Evolutionary conservation across 495 filamentous ascomycete genomes (phyloP).

Genomic region (Tuber melanosporum): DNA sequence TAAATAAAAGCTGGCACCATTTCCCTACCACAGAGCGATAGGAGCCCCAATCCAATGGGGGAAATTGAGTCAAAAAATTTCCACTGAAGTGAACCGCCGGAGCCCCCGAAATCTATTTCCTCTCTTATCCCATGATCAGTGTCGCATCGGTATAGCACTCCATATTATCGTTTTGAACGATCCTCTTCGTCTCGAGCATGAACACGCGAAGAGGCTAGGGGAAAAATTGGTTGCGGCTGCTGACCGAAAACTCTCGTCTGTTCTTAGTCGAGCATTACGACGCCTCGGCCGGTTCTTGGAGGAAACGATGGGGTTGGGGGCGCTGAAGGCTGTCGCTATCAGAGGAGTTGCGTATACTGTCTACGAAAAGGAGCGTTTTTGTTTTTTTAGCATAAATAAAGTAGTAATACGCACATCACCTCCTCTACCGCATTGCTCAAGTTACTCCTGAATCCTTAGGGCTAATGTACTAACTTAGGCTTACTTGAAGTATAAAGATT

Average conservation of each 20-base stretch:
- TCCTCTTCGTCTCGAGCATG: neutral
- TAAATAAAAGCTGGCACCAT: neutral
- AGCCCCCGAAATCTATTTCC: neutral
- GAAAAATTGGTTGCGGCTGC: too few species aligned
- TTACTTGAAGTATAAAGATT: neutral
- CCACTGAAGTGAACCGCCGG: neutral
- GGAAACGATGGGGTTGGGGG: neutral
- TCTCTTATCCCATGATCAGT: neutral
- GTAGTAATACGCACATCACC: neutral
- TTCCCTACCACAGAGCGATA: neutral
- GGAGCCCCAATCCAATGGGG: neutral
- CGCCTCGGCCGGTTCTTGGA: neutral
- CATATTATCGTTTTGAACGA: neutral
- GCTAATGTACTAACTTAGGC: neutral
- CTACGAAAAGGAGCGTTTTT: neutral
- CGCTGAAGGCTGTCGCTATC: neutral
- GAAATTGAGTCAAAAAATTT: neutral
- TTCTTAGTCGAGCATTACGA: neutral
- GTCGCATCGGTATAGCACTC: neutral
- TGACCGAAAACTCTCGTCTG: too few species aligned
- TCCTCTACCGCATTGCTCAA: neutral
- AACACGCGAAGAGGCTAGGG: too few species aligned
- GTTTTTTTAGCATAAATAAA: neutral
- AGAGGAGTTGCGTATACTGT: neutral
- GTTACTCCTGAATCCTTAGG: neutral